Percentiles rank a stretch among this genome's conserved stretches.
These are phyloP conservation scores for Domatiomyces globalis DNA, from an alignment of 2,329 filamentous ascomycete species.

Conservation along the genomic window DNA sequence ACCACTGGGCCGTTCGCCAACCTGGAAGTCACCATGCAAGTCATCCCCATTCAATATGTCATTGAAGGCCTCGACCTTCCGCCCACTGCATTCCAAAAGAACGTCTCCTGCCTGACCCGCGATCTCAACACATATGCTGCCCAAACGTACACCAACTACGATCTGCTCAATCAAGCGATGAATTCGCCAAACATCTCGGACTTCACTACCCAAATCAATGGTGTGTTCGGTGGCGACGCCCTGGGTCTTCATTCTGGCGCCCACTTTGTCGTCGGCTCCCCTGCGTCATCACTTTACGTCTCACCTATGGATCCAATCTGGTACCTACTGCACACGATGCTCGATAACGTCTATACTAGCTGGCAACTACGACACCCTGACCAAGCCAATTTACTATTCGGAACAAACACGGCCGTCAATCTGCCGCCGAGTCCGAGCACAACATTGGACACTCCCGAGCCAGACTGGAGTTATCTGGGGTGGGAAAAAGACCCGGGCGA, in stretches of 20 bases:
- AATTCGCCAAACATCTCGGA: slow-evolving; percentile 6
- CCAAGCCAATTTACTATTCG: slow-evolving; percentile 7
- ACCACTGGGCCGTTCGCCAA: slow-evolving; percentile 18
- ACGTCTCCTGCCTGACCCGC: slow-evolving; percentile 16
- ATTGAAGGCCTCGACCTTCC: slow-evolving; percentile 14
- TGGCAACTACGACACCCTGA: slow-evolving; percentile 18
- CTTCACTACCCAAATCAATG: slow-evolving; percentile 15
- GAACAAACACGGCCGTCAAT: slow-evolving; percentile 17
- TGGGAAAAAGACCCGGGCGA: neutral
- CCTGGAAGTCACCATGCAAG: slow-evolving; percentile 13
- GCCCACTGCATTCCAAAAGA: slow-evolving; percentile 12
- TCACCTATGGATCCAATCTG: slow-evolving; percentile 18
- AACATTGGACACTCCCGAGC: slow-evolving; percentile 14
- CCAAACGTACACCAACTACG: slow-evolving; percentile 14
- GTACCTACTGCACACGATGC: slow-evolving; percentile 16
- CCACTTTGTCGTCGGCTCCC: slow-evolving; percentile 17
- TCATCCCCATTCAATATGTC: slow-evolving; percentile 10
- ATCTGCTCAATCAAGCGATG: slow-evolving; percentile 8
- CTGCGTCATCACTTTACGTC: slow-evolving; percentile 15
- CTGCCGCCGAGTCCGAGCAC: slow-evolving; percentile 16
- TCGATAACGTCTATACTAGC: slow-evolving; percentile 17
- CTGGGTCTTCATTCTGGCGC: slow-evolving; percentile 18
- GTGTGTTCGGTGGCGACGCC: slow-evolving; percentile 11
- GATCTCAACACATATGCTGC: slow-evolving; percentile 17
- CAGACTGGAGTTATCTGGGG: slow-evolving; percentile 15